Percentiles rank a stretch among this genome's conserved stretches.
Conservation (phyloP, 257 asterid species). For the Solanum bulbocastanum region DNA sequence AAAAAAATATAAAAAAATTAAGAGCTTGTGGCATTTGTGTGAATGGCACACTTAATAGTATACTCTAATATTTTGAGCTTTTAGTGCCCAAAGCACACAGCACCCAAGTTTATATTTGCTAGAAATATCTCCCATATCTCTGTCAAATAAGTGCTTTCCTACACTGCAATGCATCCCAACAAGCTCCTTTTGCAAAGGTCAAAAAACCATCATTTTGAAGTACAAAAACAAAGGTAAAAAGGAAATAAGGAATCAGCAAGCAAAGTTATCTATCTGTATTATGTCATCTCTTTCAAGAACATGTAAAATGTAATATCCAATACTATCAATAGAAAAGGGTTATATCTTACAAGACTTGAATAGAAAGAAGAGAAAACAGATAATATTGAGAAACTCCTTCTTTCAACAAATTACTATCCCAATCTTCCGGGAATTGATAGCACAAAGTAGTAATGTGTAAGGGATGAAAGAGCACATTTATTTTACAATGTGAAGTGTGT, state of each 20-base stretch:
- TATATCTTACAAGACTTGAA: not conserved
- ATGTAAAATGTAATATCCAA: not conserved
- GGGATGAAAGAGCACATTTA: not conserved
- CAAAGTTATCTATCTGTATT: not conserved
- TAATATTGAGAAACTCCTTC: not conserved
- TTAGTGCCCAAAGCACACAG: constrained; percentile 35
- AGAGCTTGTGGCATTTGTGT: not conserved
- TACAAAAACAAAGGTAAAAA: not conserved
- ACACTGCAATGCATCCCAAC: constrained; percentile 16
- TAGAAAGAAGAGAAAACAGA: not conserved
- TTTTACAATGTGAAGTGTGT: not conserved
- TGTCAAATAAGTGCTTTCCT: constrained; percentile 17
- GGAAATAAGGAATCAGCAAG: not conserved
- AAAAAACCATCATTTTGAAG: not conserved
- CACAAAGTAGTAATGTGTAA: not conserved
- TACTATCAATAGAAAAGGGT: not conserved
- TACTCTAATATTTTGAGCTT: constrained; percentile 11
- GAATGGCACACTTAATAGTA: constrained; percentile 31
- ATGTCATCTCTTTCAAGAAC: not conserved
- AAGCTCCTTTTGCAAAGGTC: not conserved
- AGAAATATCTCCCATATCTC: not conserved
- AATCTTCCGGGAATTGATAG: not conserved
- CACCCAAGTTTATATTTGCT: constrained; percentile 15
- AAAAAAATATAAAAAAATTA: not conserved
- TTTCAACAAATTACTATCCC: not conserved